phyloP scores from a whole-genome alignment of 2,329 filamentous ascomycete species.

The Fusarium paranaense region DNA sequence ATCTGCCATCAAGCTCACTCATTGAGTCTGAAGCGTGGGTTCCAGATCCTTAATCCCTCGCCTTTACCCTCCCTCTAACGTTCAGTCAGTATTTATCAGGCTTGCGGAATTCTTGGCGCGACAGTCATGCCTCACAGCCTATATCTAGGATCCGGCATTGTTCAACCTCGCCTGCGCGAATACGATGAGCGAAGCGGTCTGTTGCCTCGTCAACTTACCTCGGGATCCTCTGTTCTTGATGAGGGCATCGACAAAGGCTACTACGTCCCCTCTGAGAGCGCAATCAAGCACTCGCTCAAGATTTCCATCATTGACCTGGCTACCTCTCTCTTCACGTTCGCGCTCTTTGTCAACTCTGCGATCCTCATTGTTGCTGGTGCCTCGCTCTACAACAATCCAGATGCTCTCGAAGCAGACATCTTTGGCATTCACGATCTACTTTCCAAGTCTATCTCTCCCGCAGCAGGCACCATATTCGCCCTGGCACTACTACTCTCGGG shows the following conservation, averaged over 20 bases:
- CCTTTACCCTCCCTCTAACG: slow-evolving; percentile 24
- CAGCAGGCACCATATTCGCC: slow-evolving; percentile 86
- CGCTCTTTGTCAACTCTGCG: slow-evolving; percentile 84
- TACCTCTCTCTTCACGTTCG: slow-evolving; percentile 83
- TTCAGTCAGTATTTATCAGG: slow-evolving; percentile 66
- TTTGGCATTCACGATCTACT: slow-evolving; percentile 86
- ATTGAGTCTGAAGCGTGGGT: slow-evolving; percentile 66
- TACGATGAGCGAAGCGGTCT: slow-evolving; percentile 71
- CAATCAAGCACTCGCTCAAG: slow-evolving; percentile 80
- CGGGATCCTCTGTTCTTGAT: not conserved
- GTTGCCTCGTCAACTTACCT: slow-evolving; percentile 34
- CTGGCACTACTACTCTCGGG: slow-evolving; percentile 84
- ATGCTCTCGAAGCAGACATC: slow-evolving; percentile 77
- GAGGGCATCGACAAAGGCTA: slow-evolving; percentile 59
- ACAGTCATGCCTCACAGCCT: slow-evolving; percentile 80
- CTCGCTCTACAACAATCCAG: slow-evolving; percentile 72
- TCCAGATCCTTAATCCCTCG: not conserved
- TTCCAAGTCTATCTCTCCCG: slow-evolving; percentile 74
- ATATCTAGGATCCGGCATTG: slow-evolving; percentile 76
- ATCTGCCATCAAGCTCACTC: slow-evolving; percentile 70
- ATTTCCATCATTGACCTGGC: slow-evolving; percentile 79
- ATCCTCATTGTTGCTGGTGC: slow-evolving; percentile 87
- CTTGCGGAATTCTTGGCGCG: slow-evolving; percentile 81
- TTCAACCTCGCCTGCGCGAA: slow-evolving; percentile 73
- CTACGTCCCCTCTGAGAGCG: slow-evolving; percentile 77